Conservation (phyloP, 148 eudicot genomes). For the Rhododendron henanense region DNA sequence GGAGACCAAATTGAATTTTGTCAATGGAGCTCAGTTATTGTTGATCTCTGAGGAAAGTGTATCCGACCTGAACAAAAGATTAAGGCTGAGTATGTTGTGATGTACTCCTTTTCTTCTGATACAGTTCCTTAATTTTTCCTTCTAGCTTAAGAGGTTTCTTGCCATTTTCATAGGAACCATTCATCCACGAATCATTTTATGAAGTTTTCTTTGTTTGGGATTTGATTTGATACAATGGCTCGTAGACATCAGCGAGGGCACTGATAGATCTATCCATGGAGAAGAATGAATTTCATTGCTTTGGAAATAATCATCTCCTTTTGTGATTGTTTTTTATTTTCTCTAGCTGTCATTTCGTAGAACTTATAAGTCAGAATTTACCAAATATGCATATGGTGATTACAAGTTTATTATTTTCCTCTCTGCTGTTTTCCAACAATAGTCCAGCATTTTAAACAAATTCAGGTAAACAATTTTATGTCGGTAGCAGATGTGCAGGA, state of each 20-base stretch:
- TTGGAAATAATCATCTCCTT: neutral
- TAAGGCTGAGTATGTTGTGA: slow-evolving; percentile 61
- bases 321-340: neutral
- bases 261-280: neutral
- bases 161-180: neutral
- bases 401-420: neutral
- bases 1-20: slow-evolving; percentile 63
- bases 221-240: neutral
- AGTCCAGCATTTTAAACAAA: neutral
- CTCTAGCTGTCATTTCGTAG: neutral
- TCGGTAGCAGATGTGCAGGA: slow-evolving; percentile 38
- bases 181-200: neutral
- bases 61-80: slow-evolving; percentile 65
- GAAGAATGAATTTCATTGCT: neutral
- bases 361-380: neutral
- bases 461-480: neutral
- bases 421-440: neutral
- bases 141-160: neutral
- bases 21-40: slow-evolving; percentile 90
- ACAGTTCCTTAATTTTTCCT: neutral
- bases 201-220: neutral
- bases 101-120: slow-evolving; percentile 7
- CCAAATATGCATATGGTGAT: neutral
- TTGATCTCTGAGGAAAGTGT: slow-evolving; percentile 83
- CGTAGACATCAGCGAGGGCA: neutral